These are phyloP conservation scores for Euphorbia celastroides DNA, from an alignment of 441 rosid genomes.

Conservation along the genomic window DNA sequence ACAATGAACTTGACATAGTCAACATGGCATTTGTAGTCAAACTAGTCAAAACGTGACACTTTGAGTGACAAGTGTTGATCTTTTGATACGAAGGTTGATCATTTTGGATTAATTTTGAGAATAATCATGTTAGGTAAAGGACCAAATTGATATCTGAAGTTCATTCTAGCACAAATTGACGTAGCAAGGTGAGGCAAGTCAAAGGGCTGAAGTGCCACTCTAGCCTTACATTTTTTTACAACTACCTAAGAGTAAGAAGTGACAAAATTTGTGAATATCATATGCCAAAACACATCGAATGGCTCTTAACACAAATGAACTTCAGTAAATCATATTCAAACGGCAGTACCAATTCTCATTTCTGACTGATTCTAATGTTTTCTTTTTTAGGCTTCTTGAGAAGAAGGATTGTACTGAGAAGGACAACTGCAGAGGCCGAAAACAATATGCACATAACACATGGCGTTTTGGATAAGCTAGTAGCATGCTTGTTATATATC, in stretches of 20 bases:
- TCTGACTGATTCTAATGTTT: slow-evolving; percentile 9
- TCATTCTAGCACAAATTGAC: neutral
- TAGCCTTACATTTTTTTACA: neutral
- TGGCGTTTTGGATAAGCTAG: slow-evolving; percentile 35
- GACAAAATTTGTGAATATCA: neutral
- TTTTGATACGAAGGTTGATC: neutral
- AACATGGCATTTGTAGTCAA: neutral
- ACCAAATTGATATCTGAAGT: neutral
- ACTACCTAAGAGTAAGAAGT: neutral
- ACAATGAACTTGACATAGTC: neutral
- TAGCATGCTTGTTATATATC: slow-evolving; percentile 40
- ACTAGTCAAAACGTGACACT: neutral
- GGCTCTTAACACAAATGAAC: neutral
- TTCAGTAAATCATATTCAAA: neutral
- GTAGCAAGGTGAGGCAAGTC: neutral
- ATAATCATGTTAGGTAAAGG: neutral
- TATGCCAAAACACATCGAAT: neutral
- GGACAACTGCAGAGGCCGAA: slow-evolving; percentile 29
- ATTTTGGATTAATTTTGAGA: neutral
- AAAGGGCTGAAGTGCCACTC: neutral
- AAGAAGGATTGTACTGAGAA: slow-evolving; percentile 25
- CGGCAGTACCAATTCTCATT: neutral
- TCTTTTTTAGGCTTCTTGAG: slow-evolving; percentile 33
- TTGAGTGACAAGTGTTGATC: neutral
- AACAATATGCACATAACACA: slow-evolving; percentile 13